A percentile compares a stretch with the other conserved stretches of the same genome.
Evolutionary conservation across 1,139 yeast species (phyloP).

Genomic region (Candida neerlandica): DNA sequence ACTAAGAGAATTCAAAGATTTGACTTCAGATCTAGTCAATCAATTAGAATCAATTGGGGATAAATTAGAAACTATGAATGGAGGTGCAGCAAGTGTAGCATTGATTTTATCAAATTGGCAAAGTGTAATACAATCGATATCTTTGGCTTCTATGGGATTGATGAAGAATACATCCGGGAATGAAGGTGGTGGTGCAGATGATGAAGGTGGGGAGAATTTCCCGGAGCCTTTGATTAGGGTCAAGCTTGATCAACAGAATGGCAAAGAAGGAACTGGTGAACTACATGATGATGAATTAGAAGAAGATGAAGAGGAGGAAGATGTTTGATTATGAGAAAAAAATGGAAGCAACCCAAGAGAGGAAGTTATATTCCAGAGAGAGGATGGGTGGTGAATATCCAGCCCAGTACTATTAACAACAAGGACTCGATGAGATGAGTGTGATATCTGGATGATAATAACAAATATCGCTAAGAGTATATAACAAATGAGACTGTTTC

Average conservation of each 20-base stretch:
- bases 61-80: conserved; percentile 53
- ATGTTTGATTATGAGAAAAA: not conserved
- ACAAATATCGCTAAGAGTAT: too few species aligned
- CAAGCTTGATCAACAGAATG: conserved; percentile 41
- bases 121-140: conserved; percentile 63
- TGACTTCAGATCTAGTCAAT: conserved; percentile 48
- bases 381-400: too few species aligned
- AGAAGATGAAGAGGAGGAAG: conserved; percentile 8
- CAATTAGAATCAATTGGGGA: conserved; percentile 52
- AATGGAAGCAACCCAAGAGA: too few species aligned
- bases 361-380: too few species aligned
- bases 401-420: too few species aligned
- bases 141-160: conserved; percentile 66
- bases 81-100: conserved; percentile 61
- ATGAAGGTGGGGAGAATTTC: conserved; percentile 25
- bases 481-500: too few species aligned
- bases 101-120: conserved; percentile 69
- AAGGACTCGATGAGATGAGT: too few species aligned
- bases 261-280: conserved; percentile 5
- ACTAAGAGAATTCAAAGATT: conserved; percentile 50
- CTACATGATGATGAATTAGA: conserved; percentile 10
- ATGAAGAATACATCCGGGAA: conserved; percentile 23
- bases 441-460: too few species aligned
- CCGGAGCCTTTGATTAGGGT: conserved; percentile 70
- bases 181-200: conserved; percentile 41